phyloP scores from a whole-genome alignment of 108 stramenopile genomes.

The Stephanodiscus minutulus region DNA sequence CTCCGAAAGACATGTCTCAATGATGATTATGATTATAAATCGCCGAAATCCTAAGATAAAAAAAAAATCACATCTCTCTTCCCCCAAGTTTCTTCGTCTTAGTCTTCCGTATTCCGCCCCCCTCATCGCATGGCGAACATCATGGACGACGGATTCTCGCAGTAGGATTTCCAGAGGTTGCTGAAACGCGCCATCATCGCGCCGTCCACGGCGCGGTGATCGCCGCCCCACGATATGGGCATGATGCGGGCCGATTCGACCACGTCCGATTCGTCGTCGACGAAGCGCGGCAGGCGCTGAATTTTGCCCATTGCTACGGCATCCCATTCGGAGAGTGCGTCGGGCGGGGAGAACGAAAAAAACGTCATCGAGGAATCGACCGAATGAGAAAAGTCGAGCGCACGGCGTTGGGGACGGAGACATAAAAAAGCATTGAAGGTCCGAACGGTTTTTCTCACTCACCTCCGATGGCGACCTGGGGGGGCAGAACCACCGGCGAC shows the following conservation, averaged over 20 bases:
- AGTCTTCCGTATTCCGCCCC: neutral
- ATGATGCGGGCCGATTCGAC: constrained; percentile 83
- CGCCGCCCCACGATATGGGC: constrained; percentile 96
- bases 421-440: too few species aligned
- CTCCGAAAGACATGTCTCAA: neutral
- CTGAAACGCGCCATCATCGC: constrained; percentile 93
- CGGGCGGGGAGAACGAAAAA: neutral
- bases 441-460: too few species aligned
- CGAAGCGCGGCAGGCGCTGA: constrained; percentile 90
- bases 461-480: constrained; percentile 94
- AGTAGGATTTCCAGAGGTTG: constrained; percentile 64
- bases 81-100: neutral
- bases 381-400: too few species aligned
- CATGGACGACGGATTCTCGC: constrained; percentile 74
- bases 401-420: neutral
- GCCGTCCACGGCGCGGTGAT: constrained; percentile 98
- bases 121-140: constrained; percentile 65
- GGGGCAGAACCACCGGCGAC: constrained; percentile 87
- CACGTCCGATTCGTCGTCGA: constrained; percentile 41
- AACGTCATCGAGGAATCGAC: too few species aligned
- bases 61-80: neutral
- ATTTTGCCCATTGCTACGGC: constrained; percentile 87
- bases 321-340: neutral
- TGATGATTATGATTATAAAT: neutral
- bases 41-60: neutral